Evolutionary conservation across 2,329 filamentous ascomycete genomes (phyloP).

Genomic region (Aspergillaceae sp.): DNA sequence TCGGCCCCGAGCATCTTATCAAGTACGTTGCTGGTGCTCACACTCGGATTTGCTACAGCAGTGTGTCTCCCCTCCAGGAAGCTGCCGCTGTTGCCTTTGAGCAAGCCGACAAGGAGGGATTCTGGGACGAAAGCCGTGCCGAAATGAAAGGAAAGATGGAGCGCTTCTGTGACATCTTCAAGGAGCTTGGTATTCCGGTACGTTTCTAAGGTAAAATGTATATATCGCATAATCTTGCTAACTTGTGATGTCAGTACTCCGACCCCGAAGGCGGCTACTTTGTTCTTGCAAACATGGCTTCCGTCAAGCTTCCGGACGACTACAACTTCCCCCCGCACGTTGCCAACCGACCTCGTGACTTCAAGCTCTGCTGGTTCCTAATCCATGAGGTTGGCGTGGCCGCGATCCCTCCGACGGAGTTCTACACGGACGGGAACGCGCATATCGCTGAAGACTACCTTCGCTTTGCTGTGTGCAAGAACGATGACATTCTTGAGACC

Average conservation of each 20-base stretch:
- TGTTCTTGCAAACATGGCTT: constrained; percentile 84
- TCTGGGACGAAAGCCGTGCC: constrained; percentile 73
- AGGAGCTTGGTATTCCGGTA: constrained; percentile 61
- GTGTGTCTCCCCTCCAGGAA: constrained; percentile 87
- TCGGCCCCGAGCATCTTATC: constrained; percentile 80
- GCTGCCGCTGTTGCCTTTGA: constrained; percentile 92
- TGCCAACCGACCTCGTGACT: constrained; percentile 76
- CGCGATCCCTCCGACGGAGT: constrained; percentile 92
- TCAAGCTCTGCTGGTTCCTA: constrained; percentile 91
- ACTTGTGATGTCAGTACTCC: constrained; percentile 50
- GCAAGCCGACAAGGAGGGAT: constrained; percentile 71
- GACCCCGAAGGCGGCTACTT: constrained; percentile 97
- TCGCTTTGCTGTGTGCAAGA: constrained; percentile 92
- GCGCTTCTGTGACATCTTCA: constrained; percentile 73
- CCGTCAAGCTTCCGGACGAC: constrained; percentile 71
- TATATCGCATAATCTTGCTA: background rate
- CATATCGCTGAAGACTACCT: constrained; percentile 88
- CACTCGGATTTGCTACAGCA: constrained; percentile 92
- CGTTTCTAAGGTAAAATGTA: constrained; percentile 5
- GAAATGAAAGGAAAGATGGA: constrained; percentile 90
- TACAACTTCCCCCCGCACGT: constrained; percentile 90
- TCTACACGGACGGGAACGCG: constrained; percentile 79
- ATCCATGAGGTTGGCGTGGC: constrained; percentile 95
- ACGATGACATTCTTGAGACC: constrained; percentile 71
- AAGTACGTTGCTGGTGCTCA: constrained; percentile 88